These are phyloP conservation scores for Priceomyces carsonii DNA, from an alignment of 805 yeast species.

Conservation along the genomic window DNA sequence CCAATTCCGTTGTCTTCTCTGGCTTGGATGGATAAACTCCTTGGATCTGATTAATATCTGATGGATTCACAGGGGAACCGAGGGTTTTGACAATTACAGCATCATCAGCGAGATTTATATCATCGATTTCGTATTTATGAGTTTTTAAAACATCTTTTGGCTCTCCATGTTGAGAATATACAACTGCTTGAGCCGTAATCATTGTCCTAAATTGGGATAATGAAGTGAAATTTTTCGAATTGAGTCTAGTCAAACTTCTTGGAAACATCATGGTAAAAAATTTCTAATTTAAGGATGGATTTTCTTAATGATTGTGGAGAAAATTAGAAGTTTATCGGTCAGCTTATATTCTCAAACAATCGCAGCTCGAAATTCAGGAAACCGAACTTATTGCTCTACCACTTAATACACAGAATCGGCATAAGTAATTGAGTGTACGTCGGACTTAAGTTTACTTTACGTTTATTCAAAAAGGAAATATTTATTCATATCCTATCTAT, in stretches of 20 bases:
- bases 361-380: no score
- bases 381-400: no score
- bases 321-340: no score
- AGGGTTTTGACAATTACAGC: conserved; percentile 35
- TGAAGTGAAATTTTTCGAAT: not conserved
- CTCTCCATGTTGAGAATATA: conserved; percentile 68
- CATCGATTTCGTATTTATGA: conserved; percentile 53
- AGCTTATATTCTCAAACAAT: no score
- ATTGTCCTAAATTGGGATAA: conserved; percentile 23
- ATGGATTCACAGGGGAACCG: conserved; percentile 45
- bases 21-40: conserved; percentile 50
- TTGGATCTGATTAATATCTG: conserved; percentile 47
- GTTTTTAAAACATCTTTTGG: conserved; percentile 56
- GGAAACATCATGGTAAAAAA: not conserved
- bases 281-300: not conserved
- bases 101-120: conserved; percentile 39
- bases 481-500: no score
- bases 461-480: no score
- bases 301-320: not conserved
- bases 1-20: conserved; percentile 52
- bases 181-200: conserved; percentile 63
- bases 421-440: no score
- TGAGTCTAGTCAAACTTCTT: conserved; percentile 1
- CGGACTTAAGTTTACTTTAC: no score
- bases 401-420: no score